Evolutionary conservation across 805 yeast species (phyloP).

Genomic region (Scheffersomyces coipomensis): DNA sequence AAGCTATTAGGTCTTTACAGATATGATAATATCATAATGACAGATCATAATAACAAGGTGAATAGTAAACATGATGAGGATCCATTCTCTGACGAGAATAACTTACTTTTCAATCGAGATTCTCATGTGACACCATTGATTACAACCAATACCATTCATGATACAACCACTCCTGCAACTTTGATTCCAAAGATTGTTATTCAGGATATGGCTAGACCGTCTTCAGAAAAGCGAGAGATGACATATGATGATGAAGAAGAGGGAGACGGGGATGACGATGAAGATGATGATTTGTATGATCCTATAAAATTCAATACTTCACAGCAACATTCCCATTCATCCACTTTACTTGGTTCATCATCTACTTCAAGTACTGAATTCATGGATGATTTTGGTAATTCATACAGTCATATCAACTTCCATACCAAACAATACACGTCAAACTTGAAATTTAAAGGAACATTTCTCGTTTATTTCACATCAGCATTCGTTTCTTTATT

Average conservation of each 20-base stretch:
- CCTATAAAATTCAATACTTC: conserved; percentile 10
- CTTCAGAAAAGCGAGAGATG: background rate
- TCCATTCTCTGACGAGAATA: background rate
- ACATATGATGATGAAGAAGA: background rate
- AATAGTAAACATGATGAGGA: background rate
- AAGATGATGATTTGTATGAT: conserved; percentile 13
- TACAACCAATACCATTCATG: background rate
- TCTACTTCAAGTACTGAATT: conserved; percentile 6
- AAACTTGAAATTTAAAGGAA: conserved; percentile 35
- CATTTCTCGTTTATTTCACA: conserved; percentile 39
- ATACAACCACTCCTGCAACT: background rate
- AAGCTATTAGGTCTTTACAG: too few relatives aligned
- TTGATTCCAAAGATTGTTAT: background rate
- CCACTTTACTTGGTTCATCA: too few relatives aligned
- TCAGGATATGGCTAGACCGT: background rate
- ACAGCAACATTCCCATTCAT: background rate
- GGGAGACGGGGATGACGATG: background rate
- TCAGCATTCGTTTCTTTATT: conserved; percentile 45
- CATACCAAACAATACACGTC: conserved; percentile 31
- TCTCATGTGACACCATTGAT: background rate
- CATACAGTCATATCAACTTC: conserved; percentile 36
- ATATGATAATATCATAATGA: too few relatives aligned
- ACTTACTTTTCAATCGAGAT: background rate
- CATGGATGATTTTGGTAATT: conserved; percentile 32
- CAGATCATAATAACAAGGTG: too few relatives aligned